Conservation (phyloP, 306 rosid genomes). For the Lablab purpureus region DNA sequence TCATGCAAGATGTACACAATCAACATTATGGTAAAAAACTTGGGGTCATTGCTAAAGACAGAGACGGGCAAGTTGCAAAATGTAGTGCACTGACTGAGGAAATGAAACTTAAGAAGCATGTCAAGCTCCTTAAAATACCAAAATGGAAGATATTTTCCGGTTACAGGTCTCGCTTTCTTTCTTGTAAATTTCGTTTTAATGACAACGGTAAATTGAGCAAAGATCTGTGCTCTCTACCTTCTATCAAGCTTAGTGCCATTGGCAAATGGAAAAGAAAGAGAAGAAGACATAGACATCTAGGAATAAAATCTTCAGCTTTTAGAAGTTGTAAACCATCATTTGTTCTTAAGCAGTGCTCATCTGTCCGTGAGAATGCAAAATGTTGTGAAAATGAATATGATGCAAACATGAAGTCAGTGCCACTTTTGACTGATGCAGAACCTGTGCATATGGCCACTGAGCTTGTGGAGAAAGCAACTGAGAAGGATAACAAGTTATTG, state of each 20-base stretch:
- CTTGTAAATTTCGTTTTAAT: conserved; percentile 32
- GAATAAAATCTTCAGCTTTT: conserved; percentile 32
- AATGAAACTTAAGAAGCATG: conserved; percentile 45
- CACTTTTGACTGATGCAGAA: conserved; percentile 49
- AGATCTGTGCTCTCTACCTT: conserved; percentile 44
- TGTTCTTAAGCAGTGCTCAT: conserved; percentile 60
- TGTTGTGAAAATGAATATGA: conserved; percentile 53
- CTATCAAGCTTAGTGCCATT: conserved; percentile 40
- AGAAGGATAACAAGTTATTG: conserved; percentile 43
- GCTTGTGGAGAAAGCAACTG: conserved; percentile 41
- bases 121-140: conserved; percentile 45
- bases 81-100: conserved; percentile 27
- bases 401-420: conserved; percentile 49
- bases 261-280: conserved; percentile 42
- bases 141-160: conserved; percentile 47
- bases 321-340: conserved; percentile 45
- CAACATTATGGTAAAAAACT: conserved; percentile 41
- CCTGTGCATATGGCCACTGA: conserved; percentile 49
- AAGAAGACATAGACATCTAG: conserved; percentile 31
- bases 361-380: conserved; percentile 42
- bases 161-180: conserved; percentile 44
- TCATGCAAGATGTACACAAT: conserved; percentile 45
- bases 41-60: conserved; percentile 47
- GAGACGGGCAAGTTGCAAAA: conserved; percentile 45
- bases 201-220: conserved; percentile 38